phyloP scores from a whole-genome alignment of 73 alveolate species.

The Paramecium octaurelia region DNA sequence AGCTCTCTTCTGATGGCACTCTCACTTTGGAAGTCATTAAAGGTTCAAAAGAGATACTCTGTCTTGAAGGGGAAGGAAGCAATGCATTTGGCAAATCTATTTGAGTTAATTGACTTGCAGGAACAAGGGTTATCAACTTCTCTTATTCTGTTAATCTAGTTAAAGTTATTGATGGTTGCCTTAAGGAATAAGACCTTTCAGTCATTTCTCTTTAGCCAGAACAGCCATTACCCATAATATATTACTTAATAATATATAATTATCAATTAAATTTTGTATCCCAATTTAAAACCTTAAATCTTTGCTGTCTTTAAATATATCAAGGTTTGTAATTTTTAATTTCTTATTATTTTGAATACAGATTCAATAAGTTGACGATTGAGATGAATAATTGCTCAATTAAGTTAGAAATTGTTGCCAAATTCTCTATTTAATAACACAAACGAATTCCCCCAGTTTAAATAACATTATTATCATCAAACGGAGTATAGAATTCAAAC shows the following conservation, averaged over 20 bases:
- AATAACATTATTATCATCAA: no score
- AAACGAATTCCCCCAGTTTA: no score
- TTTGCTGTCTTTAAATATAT: background rate
- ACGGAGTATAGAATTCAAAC: no score
- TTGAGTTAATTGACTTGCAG: background rate
- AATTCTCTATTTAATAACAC: no score
- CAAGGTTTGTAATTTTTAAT: background rate
- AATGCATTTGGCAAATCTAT: background rate
- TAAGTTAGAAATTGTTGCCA: no score
- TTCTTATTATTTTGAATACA: background rate
- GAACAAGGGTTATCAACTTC: background rate
- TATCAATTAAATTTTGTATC: background rate
- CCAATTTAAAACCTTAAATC: background rate
- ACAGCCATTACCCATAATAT: background rate
- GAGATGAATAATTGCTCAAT: no score
- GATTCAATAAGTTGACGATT: background rate
- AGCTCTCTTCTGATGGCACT: conserved; percentile 5
- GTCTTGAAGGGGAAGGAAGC: background rate
- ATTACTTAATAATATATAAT: background rate
- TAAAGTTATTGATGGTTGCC: background rate
- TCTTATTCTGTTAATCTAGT: background rate
- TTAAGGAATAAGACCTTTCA: background rate
- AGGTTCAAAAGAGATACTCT: background rate
- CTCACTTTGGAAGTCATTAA: background rate
- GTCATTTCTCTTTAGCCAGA: background rate